Percentiles rank a stretch among this genome's conserved stretches.
phyloP scores from a whole-genome alignment of 768 basidiomycete genomes.

The Kwoniella dendrophila region DNA sequence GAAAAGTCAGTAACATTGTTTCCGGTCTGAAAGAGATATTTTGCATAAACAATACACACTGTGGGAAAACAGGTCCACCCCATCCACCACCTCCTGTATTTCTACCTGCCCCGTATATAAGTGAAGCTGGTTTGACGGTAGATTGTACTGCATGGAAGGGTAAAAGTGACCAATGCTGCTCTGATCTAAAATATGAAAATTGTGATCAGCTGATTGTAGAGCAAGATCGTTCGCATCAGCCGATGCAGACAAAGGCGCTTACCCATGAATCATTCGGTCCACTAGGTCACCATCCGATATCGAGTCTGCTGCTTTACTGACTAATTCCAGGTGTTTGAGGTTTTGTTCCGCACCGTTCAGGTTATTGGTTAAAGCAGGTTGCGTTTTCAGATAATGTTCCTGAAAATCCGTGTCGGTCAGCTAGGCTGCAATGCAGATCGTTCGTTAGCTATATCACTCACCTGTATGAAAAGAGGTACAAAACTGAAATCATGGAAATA shows the following conservation, averaged over 20 bases:
- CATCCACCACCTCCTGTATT: slow-evolving; percentile 24
- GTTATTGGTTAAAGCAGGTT: slow-evolving; percentile 66
- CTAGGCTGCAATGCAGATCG: neutral
- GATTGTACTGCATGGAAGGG: slow-evolving; percentile 90
- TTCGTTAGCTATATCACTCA: slow-evolving; percentile 47
- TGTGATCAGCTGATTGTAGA: neutral
- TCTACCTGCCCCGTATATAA: slow-evolving; percentile 67
- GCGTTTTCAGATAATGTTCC: slow-evolving; percentile 93
- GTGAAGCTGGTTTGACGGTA: slow-evolving; percentile 81
- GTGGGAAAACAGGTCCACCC: slow-evolving; percentile 66
- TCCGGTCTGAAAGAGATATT: neutral
- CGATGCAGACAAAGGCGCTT: slow-evolving; percentile 11
- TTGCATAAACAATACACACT: slow-evolving; percentile 61
- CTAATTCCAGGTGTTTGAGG: slow-evolving; percentile 74
- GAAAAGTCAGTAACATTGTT: neutral
- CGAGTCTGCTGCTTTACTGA: slow-evolving; percentile 84
- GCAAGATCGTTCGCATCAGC: neutral
- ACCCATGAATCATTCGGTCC: slow-evolving; percentile 93
- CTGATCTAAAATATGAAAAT: slow-evolving; percentile 62
- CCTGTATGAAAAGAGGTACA: slow-evolving; percentile 93
- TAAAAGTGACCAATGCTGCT: slow-evolving; percentile 96
- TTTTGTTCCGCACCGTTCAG: slow-evolving; percentile 64
- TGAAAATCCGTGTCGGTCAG: slow-evolving; percentile 46
- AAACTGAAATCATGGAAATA: slow-evolving; percentile 97
- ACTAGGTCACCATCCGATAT: slow-evolving; percentile 95